Base-by-base conservation (phyloP, 805 yeast species). In the Martiniozyma abietophila region DNA sequence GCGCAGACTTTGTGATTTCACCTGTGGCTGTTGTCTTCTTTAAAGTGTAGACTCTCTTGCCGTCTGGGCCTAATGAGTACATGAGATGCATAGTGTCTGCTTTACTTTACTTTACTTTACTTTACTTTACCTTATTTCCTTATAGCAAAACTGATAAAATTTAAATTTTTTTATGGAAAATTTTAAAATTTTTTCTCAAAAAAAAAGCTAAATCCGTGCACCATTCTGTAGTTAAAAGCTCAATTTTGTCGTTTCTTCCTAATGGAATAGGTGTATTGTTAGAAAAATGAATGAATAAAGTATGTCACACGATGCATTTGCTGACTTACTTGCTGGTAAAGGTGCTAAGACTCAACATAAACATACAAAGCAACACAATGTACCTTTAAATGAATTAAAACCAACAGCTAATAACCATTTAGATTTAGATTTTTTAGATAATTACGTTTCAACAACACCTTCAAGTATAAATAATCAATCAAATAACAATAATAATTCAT, bases 1-100 rank as follows among this genome's bases (percentile, higher is more conserved):
- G 99, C 27, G 98, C 98, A 48, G 95, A 82, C 69, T 86, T 85
- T 57, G 99, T 94, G 68, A 89, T 86, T 61, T 86, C 95, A 43
- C 98, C 97, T 6, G 68, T 63, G 42, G 70, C 86, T 37, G 94
- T 79, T 50, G 57, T 46, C 68, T 92, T 92, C 61, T 83, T 68
- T 48, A 92, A 70, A 36, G 99, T 92, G 74, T 92, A 92, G 53
- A 82, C 62, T 64, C 99, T 81, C 73, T 89, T 89, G 51, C 98
- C 98, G 50, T 88, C 95, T 43, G 76, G 75, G 54, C 88, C 95
- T 56, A 80, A 62, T 42, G 96, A 88, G 86, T 82, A 92, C 99
- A 92, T 92, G 63, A 92, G 80, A 81, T 92, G 98, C 99, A 92
- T 92, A 43, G 21, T 39, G 33, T 29, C 11, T 22, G 16, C 27